Evolutionary conservation across 2,329 filamentous ascomycete species (phyloP), one percentile per base, ranked within the genome.

Genomic region (Pseudogymnoascus sp.): DNA sequence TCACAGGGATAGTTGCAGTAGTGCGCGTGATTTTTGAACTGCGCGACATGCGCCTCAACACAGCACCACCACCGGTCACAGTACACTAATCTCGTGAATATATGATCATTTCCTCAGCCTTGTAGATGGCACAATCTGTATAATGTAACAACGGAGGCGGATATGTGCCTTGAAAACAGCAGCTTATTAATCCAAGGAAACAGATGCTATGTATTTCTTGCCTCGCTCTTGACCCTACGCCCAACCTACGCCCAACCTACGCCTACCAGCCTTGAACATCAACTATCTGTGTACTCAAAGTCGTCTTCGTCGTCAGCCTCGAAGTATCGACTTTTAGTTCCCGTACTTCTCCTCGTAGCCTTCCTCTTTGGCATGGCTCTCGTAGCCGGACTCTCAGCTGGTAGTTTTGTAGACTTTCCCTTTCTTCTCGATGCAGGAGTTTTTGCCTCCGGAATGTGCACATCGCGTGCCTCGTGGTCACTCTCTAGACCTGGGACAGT

Each of bases 241-340:
- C 49, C 45, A 31, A 52, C 23, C 40, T 23, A 43, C 40, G 40
- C 40, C 40, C 21, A 12, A 49, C 21, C 28, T 33, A 55, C 9
- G 49, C 45, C 43, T 28, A 33, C 49, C 28, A 12, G 9, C 16
- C 58, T 60, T 11, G 33, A 14, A 31, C 3, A 37, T 40, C 11
- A 60, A 37, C 16, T 59, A 37, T 12, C 23, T 14, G 18, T 12
- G 6, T 38, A 16, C 40, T 43, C 28, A 16, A 28, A 31, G 18
- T 64, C 63, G 18, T 59, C 61, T 55, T 62, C 61, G 21, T 60
- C 61, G 25, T 28, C 25, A 60, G 60, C 18, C 31, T 67, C 61
- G 28, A 64, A 64, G 41, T 62, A 64, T 12, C 37, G 63, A 61
- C 64, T 65, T 43, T 60, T 63, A 31, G 62, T 38, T 21, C 16